Base-by-base conservation (phyloP, 2,329 filamentous ascomycete genomes). In the Elsinoe fawcettii region DNA sequence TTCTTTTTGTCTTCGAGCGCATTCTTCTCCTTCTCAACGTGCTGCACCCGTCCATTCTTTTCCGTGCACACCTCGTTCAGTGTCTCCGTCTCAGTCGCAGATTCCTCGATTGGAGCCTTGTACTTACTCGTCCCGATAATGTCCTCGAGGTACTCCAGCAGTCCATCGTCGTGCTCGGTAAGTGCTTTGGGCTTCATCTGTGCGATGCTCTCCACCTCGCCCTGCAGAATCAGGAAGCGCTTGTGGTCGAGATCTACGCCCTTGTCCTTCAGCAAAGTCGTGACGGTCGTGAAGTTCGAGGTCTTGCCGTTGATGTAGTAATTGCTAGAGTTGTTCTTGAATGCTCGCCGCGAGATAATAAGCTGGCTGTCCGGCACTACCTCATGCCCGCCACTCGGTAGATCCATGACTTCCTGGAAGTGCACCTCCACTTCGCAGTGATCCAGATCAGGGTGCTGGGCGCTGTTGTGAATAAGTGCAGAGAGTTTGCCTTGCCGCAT, bases 401-500 rank as follows among this genome's bases (percentile, higher is more conserved):
- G 78, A 70, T 99, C 95, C 74, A 95, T 86, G 57, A 99, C 89
- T 72, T 97, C 90, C 63, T 95, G 86, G 69, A 99, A 99, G 70
- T 96, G 89, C 3, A 99, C 95, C 57, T 95, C 88, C 9, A 99
- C 93, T 71, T 99, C 95, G 68, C 93, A 99, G 67, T 86, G 85
- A 49, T 95, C 88, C 18, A 99, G 75, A 65, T 96, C 82, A 0
- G 90, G 90, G 64, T 87, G 83, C 57, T 88, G 82, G 0, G 90
- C 91, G 11, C 93, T 97, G 70, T 97, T 99, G 75, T 99, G 93
- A 63, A 99, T 99, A 51, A 99, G 77, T 3, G 93, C 93, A 1
- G 93, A 99, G 49, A 99, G 90, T 75, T 99, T 99, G 67, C 93
- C 93, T 71, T 99, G 93, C 67, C 93, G 83, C 93, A 99, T 99